Conservation (phyloP, 345 rosid genomes). For the Rhodomyrtus tomentosa region DNA sequence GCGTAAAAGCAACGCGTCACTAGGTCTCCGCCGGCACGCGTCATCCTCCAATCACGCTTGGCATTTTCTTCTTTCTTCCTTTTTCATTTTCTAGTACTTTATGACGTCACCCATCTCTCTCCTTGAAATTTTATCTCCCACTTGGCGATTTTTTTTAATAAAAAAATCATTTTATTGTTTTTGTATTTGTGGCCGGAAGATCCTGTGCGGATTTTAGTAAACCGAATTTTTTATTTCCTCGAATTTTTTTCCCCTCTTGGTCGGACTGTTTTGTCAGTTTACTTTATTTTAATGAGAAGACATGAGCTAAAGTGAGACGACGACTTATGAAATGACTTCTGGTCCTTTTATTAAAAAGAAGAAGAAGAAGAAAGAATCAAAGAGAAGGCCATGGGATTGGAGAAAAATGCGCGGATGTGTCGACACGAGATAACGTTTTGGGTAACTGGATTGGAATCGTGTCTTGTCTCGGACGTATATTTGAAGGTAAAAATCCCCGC, state of each 20-base stretch:
- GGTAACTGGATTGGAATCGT: neutral
- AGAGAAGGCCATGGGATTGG: neutral
- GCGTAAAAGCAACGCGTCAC: neutral
- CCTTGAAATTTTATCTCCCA: neutral
- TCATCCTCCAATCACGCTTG: neutral
- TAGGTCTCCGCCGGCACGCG: neutral
- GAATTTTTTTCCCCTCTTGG: neutral
- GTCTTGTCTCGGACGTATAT: neutral
- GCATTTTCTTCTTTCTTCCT: neutral
- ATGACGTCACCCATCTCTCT: neutral
- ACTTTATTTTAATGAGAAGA: neutral
- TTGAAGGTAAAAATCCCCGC: neutral
- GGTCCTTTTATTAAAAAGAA: too few relatives aligned
- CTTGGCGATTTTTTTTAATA: neutral
- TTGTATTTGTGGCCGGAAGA: neutral
- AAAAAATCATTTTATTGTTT: neutral
- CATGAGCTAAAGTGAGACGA: neutral
- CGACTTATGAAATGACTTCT: neutral
- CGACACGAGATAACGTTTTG: neutral
- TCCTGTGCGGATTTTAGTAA: neutral
- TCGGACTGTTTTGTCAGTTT: neutral
- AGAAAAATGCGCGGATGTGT: neutral
- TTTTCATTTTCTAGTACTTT: neutral
- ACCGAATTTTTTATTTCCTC: neutral
- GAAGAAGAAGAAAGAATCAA: neutral